Evolutionary conservation across 805 yeast genomes (phyloP), one percentile per base, ranked within the genome.

Genomic region (Ogataea methanolica): DNA sequence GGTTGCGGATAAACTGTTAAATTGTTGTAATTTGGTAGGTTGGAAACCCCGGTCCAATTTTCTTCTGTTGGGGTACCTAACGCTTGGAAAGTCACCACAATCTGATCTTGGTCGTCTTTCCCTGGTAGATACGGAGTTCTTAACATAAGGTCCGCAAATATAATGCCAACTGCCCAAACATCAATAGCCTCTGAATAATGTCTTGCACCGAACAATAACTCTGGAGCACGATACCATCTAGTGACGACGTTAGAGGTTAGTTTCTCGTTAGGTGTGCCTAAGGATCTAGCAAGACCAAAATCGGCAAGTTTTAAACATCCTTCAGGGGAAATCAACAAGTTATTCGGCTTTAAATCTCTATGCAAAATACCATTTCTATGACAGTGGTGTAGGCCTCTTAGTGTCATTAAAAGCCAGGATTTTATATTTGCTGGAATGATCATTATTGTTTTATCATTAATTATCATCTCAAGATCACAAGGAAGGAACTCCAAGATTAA

Each of bases 191-290:
- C 84, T 0, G 96, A 85, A 60, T 94, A 94, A 64, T 89, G 94
- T 42, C 84, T 76, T 0, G 97, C 85, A 1, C 97, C 97, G 51
- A 92, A 80, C 22, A 94, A 69, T 41, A 94, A 70, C 60, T 94
- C 99, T 0, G 99, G 99, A 0, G 98, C 96, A 46, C 98, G 72
- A 66, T 94, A 94, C 99, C 99, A 94, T 50, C 98, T 71, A 2
- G 99, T 94, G 1, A 94, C 99, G 4, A 94, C 99, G 53, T 91
- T 92, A 2, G 96, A 87, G 0, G 98, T 88, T 64, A 94, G 71
- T 40, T 75, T 78, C 53, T 86, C 94, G 49, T 81, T 79, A 0
- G 91, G 88, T 22, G 83, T 75, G 0, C 95, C 92, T 48, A 88
- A 71, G 2, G 91, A 79, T 52, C 99, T 72, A 0, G 98, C 98